Base-by-base conservation (phyloP, 1,139 yeast genomes). In the Nakaseomyces bracarensis region DNA sequence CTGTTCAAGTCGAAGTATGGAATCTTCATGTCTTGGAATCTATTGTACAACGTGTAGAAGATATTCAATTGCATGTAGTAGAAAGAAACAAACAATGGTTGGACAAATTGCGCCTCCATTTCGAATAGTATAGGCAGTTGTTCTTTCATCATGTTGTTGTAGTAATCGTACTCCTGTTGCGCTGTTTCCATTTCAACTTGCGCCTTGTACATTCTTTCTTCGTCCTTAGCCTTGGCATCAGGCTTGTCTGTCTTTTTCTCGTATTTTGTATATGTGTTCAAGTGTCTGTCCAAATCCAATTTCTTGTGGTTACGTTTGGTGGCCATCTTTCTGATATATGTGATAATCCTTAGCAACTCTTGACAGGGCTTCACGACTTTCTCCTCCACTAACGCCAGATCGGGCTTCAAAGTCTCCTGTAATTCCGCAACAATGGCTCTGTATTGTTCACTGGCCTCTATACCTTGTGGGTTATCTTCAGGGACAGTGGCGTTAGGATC, bases 51-150 rank as follows among this genome's bases (percentile, higher is more conserved):
- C 0, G 96, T 87, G 71, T 91, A 91, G 66, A 87, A 91, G 47
- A 91, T 86, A 69, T 91, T 91, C 68, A 91, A 75, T 68, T 91
- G 99, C 97, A 93, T 91, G 71, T 80, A 91, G 68, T 91, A 91
- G 64, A 91, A 81, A 46, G 93, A 81, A 54, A 89, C 94, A 67
- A 91, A 93, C 57, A 91, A 70, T 10, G 98, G 98, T 58, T 78
- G 80, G 60, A 91, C 89, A 61, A 91, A 86, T 55, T 87, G 94
- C 8, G 87, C 83, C 66, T 91, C 96, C 66, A 91, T 72, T 55
- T 76, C 78, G 64, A 91, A 91, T 60, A 91, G 70, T 40, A 82
- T 68, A 15, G 98, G 98, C 49, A 91, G 71, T 62, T 91, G 97
- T 30, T 72, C 77, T 68, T 89, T 91, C 66, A 93, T 72, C 85